Percentiles rank a stretch among this genome's conserved stretches.
These are phyloP conservation scores for Combretum micranthum DNA, from an alignment of 345 rosid genomes.

Conservation along the genomic window DNA sequence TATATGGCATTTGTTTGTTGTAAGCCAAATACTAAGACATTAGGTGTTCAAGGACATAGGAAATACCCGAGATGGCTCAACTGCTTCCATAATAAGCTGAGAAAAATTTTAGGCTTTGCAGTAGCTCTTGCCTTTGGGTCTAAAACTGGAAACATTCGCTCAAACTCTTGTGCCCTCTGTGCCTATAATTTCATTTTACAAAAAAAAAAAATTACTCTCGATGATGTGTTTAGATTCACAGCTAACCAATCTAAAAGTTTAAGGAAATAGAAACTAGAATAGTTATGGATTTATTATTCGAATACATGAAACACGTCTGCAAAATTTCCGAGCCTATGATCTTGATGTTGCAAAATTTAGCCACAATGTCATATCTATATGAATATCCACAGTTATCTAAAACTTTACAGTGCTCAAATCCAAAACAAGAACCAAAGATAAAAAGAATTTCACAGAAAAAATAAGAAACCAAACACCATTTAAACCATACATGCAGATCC, in stretches of 20 bases:
- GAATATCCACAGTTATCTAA: too few species aligned
- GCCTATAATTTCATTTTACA: conserved; percentile 24
- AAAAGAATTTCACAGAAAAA: background rate
- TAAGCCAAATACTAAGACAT: background rate
- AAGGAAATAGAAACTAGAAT: too few species aligned
- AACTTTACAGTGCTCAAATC: too few species aligned
- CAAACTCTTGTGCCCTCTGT: conserved; percentile 40
- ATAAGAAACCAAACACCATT: background rate
- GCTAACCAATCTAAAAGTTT: too few species aligned
- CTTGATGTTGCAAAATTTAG: too few species aligned
- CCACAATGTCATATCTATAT: too few species aligned
- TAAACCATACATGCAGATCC: too few species aligned
- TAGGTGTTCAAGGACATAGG: background rate
- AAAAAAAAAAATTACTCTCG: background rate
- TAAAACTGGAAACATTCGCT: conserved; percentile 55
- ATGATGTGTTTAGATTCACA: background rate
- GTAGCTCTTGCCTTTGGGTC: conserved; percentile 69
- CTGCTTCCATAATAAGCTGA: conserved; percentile 85
- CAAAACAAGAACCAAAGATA: background rate
- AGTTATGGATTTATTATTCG: too few species aligned
- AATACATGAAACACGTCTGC: too few species aligned
- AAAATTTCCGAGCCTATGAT: too few species aligned
- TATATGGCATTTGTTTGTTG: too few species aligned
- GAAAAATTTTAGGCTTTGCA: conserved; percentile 57
- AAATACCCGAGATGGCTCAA: conserved; percentile 80